Evolutionary conservation across 2,329 filamentous ascomycete species (phyloP), one percentile per base, ranked within the genome.

Genomic region (Fusarium albidum): DNA sequence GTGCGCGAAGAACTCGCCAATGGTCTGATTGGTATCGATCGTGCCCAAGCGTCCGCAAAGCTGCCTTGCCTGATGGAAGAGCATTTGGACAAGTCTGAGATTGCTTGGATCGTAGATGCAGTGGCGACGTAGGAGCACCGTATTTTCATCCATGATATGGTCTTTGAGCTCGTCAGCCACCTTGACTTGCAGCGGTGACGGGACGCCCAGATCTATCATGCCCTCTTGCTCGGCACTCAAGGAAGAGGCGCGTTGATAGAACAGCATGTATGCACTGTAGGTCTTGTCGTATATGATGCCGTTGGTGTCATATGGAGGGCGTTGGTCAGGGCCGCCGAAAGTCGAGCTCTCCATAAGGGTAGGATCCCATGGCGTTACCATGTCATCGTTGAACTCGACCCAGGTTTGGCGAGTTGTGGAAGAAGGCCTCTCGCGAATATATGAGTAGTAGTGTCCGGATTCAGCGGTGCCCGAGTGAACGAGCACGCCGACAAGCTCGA

Each of bases 391-490:
- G 73, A 97, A 97, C 68, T 96, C 91, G 9, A 96, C 82, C 95
- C 95, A 99, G 6, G 77, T 75, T 10, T 77, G 76, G 5, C 71
- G 70, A 28, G 75, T 71, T 12, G 71, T 71, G 15, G 80, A 74
- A 13, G 76, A 79, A 15, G 91, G 86, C 14, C 92, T 84, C 71
- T 96, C 90, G 46, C 92, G 89, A 59, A 96, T 92, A 70, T 92
- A 98, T 0, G 94, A 98, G 74, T 97, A 98, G 75, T 99, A 99
- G 71, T 99, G 95, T 0, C 95, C 95, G 25, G 92, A 94, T 69
- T 97, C 92, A 11, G 94, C 92, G 3, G 90, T 96, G 13, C 95
- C 95, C 12, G 90, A 89, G 70, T 99, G 95, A 2, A 99, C 92
- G 14, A 99, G 85, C 38, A 99, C 86, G 3, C 95, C 95, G n/a